These are phyloP conservation scores for Candida easanensis DNA, from an alignment of 805 yeast genomes.

Conservation along the genomic window DNA sequence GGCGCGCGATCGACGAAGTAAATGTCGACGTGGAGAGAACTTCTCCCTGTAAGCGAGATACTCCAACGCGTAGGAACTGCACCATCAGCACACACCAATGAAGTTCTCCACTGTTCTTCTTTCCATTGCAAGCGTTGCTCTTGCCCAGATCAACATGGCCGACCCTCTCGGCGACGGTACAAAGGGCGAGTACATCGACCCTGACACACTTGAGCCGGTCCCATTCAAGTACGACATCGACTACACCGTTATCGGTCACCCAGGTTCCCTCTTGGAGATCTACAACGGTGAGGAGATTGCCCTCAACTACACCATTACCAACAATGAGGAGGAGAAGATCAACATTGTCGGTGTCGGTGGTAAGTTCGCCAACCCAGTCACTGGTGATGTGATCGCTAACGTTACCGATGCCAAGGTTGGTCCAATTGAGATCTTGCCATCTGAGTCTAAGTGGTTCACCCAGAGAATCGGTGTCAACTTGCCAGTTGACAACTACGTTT, in stretches of 20 bases:
- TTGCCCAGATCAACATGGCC: conserved; percentile 16
- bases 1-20: neutral
- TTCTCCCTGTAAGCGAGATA: neutral
- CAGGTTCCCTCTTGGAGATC: conserved; percentile 37
- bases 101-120: conserved; percentile 18
- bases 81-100: conserved; percentile 9
- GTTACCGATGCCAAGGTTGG: conserved; percentile 64
- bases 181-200: conserved; percentile 21
- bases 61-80: neutral
- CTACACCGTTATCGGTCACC: conserved; percentile 47
- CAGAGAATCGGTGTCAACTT: conserved; percentile 63
- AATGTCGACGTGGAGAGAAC: conserved; percentile 5
- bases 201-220: conserved; percentile 25
- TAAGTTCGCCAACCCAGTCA: conserved; percentile 50
- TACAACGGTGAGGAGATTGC: conserved; percentile 53
- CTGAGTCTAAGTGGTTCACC: conserved; percentile 45
- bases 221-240: conserved; percentile 46
- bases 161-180: conserved; percentile 15
- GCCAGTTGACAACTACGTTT: conserved; percentile 51
- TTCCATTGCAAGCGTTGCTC: conserved; percentile 15
- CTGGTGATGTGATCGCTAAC: conserved; percentile 52
- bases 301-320: conserved; percentile 49
- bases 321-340: conserved; percentile 49
- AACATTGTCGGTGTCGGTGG: conserved; percentile 71
- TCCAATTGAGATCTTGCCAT: conserved; percentile 51